phyloP scores from a whole-genome alignment of 768 basidiomycete genomes.

The Mycena vitilis region DNA sequence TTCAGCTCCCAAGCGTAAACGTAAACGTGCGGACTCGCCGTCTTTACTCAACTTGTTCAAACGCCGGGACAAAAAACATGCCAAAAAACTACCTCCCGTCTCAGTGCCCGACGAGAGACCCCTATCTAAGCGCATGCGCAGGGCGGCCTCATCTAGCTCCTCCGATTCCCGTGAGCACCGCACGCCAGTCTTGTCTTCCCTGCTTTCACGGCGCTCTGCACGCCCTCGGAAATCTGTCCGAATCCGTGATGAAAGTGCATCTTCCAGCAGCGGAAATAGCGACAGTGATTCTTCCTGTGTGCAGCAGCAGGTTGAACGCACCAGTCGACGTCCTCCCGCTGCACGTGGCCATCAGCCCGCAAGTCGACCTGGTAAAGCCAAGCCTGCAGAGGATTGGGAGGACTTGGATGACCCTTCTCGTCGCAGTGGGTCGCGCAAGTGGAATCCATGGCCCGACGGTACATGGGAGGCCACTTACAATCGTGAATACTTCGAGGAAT shows the following conservation, averaged over 20 bases:
- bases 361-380: too few relatives aligned
- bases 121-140: slow-evolving; percentile 8
- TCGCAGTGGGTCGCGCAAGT: slow-evolving; percentile 3
- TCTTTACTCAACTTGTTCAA: background rate
- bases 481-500: slow-evolving; percentile 22
- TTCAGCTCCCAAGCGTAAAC: background rate
- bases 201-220: background rate
- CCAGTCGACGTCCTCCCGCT: too few relatives aligned
- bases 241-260: slow-evolving; percentile 4
- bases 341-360: too few relatives aligned
- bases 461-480: slow-evolving; percentile 27
- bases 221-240: background rate
- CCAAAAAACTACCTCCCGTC: background rate
- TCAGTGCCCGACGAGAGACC: background rate
- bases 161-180: slow-evolving; percentile 2
- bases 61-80: slow-evolving; percentile 1
- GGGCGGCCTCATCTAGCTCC: background rate
- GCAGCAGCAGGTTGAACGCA: too few relatives aligned
- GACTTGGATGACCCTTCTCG: background rate
- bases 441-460: slow-evolving; percentile 43
- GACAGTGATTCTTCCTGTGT: background rate
- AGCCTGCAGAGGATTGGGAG: background rate
- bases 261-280: background rate
- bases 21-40: slow-evolving; percentile 2
- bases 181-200: background rate